Conservation (phyloP, 2,329 filamentous ascomycete species). For the Sporothrix humicola region DNA sequence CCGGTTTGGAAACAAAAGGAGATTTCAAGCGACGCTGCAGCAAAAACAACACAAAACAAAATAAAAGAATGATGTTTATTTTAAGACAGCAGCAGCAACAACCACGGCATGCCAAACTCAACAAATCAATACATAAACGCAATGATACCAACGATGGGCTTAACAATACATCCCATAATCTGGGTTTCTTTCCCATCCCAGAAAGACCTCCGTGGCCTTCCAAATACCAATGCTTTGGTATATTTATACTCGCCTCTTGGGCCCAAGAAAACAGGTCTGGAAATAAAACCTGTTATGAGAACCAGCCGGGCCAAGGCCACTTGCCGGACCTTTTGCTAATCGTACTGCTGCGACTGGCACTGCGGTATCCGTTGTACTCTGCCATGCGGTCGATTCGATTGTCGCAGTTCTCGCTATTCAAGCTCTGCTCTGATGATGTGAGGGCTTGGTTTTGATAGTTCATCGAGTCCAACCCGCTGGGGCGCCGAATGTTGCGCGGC, state of each 20-base stretch:
- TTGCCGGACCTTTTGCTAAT: slow-evolving; percentile 38
- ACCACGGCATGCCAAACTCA: no score
- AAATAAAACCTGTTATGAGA: slow-evolving; percentile 32
- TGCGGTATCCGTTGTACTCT: slow-evolving; percentile 27
- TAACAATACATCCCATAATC: background rate
- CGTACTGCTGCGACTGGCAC: slow-evolving; percentile 35
- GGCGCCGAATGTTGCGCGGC: slow-evolving; percentile 32
- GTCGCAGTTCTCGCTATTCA: slow-evolving; percentile 29
- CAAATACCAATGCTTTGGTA: background rate
- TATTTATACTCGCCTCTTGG: background rate
- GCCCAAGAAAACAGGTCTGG: background rate
- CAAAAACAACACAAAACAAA: background rate
- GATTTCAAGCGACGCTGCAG: background rate
- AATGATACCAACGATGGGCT: background rate
- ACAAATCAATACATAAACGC: background rate
- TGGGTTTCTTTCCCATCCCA: background rate
- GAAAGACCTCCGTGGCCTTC: background rate
- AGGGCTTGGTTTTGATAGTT: slow-evolving; percentile 36
- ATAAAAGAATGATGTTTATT: background rate
- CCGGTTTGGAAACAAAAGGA: slow-evolving; percentile 62
- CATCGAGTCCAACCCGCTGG: slow-evolving; percentile 34
- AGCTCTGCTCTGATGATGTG: slow-evolving; percentile 23
- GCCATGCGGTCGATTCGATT: slow-evolving; percentile 15
- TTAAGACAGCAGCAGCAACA: background rate
- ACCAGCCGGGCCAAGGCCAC: slow-evolving; percentile 41